Base-by-base conservation (phyloP, 2,329 filamentous ascomycete species). In the Fusarium chuoi region DNA sequence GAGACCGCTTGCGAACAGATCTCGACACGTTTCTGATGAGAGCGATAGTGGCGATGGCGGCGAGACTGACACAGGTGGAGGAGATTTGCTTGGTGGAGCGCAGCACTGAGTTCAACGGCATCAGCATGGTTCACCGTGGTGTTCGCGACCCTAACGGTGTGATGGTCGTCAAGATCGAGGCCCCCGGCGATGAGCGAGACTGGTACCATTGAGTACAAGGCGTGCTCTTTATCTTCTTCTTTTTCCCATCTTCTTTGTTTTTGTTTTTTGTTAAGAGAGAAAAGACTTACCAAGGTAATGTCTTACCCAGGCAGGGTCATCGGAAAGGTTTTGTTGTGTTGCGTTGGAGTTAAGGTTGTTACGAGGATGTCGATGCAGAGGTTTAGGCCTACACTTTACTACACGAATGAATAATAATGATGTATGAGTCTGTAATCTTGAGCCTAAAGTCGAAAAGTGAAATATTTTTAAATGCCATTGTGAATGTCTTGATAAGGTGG, bases 381-480 rank as follows among this genome's bases (percentile, higher is more conserved):
- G 14, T 18, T 41, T 1, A 18, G 15, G 35, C 51, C 35, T n/a
- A 55, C 24, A 14, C 35, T 11, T 14, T 10, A 28, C 24, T 28
- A 11, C 1, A 28, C 17, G 11, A 28, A 18, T 13, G 10, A 41
- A 41, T 18, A 22, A 28, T 28, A n/a, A 10, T 0, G 20, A 7
- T 28, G 11, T 55, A 41, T 41, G 24, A 55, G 35, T 41, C 24
- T 13, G 0, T 12, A 18, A 28, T 14, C 15, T 55, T 7, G 14
- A 6, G 18, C 15, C 4, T 0, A 18, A 7, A 18, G 0, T 11
- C 6, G 0, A 0, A 13, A 17, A 55, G 11, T n/a, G 35, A 13
- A 33, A n/a, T 3, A 6, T 30, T 28, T 18, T 0, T n/a, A 10
- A 10, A n/a, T 7, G 3, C 11, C 14, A 55, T 6, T 9, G 20